Evolutionary conservation across 306 rosid genomes (phyloP).

Genomic region (Cajanus cajan): DNA sequence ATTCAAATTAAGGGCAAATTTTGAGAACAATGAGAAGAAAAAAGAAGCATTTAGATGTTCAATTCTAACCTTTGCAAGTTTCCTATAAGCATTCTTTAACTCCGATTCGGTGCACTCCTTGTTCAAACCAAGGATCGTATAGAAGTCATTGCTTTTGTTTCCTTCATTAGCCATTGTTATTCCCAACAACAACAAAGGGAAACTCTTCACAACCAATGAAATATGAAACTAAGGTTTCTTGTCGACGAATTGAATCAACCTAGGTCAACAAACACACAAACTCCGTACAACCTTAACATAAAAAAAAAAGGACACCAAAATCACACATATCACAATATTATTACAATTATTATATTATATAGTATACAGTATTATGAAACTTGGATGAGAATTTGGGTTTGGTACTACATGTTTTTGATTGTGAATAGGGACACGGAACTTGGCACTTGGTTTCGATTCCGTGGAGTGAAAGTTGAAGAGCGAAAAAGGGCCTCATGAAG

Average conservation of each 20-base stretch:
- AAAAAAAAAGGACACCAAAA: neutral
- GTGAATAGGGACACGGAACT: slow-evolving; percentile 36
- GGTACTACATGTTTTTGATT: slow-evolving; percentile 30
- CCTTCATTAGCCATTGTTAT: slow-evolving; percentile 59
- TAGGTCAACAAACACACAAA: neutral
- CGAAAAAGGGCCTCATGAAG: slow-evolving; percentile 35
- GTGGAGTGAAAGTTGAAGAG: slow-evolving; percentile 27
- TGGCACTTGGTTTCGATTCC: slow-evolving; percentile 28
- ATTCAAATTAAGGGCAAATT: neutral
- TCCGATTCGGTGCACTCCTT: slow-evolving; percentile 80
- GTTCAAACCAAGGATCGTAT: slow-evolving; percentile 70
- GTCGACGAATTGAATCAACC: slow-evolving; percentile 59
- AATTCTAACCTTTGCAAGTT: slow-evolving; percentile 82
- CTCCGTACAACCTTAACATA: slow-evolving; percentile 12
- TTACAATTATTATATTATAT: neutral
- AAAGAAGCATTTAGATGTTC: neutral
- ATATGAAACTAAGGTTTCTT: slow-evolving; percentile 30
- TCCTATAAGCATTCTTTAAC: slow-evolving; percentile 80
- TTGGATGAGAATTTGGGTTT: slow-evolving; percentile 28
- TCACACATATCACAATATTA: neutral
- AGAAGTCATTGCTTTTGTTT: slow-evolving; percentile 59
- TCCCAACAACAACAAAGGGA: neutral
- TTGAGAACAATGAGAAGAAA: neutral
- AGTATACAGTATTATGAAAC: neutral
- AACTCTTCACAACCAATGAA: slow-evolving; percentile 36